Evolutionary conservation across 352 stramenopile species (phyloP).

Genomic region (Phytophthora hybrid): DNA sequence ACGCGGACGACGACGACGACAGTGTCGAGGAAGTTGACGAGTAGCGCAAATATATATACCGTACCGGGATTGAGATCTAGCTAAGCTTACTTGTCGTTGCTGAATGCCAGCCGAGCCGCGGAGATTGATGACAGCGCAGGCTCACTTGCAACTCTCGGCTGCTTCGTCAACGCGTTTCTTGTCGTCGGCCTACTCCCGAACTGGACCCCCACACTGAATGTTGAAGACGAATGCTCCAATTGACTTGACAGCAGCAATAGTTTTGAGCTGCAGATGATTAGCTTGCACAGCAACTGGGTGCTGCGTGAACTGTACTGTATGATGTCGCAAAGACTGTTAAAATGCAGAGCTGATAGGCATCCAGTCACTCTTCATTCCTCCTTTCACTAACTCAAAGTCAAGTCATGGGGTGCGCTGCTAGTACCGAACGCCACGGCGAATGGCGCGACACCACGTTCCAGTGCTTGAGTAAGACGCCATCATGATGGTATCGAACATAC

Average conservation of each 20-base stretch:
- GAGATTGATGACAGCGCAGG: conserved; percentile 8
- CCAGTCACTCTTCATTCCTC: conserved; percentile 15
- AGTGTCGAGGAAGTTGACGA: conserved; percentile 19
- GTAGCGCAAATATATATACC: conserved; percentile 1
- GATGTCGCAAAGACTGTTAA: conserved; percentile 6
- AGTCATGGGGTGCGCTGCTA: conserved; percentile 46
- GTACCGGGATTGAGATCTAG: too few relatives aligned
- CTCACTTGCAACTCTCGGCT: conserved; percentile 13
- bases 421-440: conserved; percentile 17
- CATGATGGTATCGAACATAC: not conserved
- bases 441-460: conserved; percentile 7
- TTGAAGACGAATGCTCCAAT: conserved; percentile 4
- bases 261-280: conserved; percentile 1
- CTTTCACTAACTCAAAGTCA: conserved; percentile 6
- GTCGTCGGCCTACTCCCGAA: conserved; percentile 10
- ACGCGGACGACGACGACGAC: conserved; percentile 25
- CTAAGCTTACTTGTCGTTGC: not conserved
- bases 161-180: conserved; percentile 13
- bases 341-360: conserved; percentile 18
- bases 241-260: not conserved
- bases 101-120: not conserved
- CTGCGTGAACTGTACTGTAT: not conserved
- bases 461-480: conserved; percentile 2
- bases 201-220: conserved; percentile 17
- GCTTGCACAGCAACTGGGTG: conserved; percentile 9